Percentiles rank a stretch among this genome's conserved stretches.
These are phyloP conservation scores for Tagetes patula DNA, from an alignment of 129 eudicot species.

Conservation along the genomic window DNA sequence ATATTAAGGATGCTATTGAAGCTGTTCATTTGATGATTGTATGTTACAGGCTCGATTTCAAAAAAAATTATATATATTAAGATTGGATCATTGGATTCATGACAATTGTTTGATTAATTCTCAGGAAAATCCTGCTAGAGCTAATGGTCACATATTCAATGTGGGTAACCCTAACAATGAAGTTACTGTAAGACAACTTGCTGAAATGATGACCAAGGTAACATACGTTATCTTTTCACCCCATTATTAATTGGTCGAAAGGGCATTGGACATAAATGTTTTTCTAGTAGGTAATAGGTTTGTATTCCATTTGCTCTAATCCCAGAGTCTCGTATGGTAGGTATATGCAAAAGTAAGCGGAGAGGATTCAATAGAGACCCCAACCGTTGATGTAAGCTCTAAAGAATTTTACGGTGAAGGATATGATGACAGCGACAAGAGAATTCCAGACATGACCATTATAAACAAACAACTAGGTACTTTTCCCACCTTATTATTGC, in stretches of 20 bases:
- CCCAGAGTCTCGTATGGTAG: slow-evolving; percentile 30
- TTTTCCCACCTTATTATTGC: slow-evolving; percentile 1
- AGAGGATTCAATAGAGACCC: slow-evolving; percentile 66
- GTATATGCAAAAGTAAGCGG: slow-evolving; percentile 89
- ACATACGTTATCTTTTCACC: background rate
- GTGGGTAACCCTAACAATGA: slow-evolving; percentile 98
- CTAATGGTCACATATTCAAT: slow-evolving; percentile 93
- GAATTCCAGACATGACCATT: slow-evolving; percentile 97
- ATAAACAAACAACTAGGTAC: slow-evolving; percentile 87
- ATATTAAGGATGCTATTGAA: slow-evolving; percentile 97
- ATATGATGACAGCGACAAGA: slow-evolving; percentile 92
- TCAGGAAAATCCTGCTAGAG: slow-evolving; percentile 94
- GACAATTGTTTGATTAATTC: background rate
- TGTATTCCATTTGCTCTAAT: background rate
- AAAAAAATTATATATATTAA: background rate
- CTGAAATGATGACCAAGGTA: slow-evolving; percentile 99
- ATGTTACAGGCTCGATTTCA: slow-evolving; percentile 16
- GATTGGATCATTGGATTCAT: background rate
- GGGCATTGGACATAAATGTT: background rate
- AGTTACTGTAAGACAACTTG: slow-evolving; percentile 99
- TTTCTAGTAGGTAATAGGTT: background rate
- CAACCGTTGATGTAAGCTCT: slow-evolving; percentile 84
- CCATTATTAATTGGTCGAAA: background rate
- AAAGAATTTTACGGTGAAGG: slow-evolving; percentile 96
- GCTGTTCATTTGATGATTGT: slow-evolving; percentile 97